Evolutionary conservation across 495 filamentous ascomycete species (phyloP).

Genomic region (Parathielavia appendiculata): DNA sequence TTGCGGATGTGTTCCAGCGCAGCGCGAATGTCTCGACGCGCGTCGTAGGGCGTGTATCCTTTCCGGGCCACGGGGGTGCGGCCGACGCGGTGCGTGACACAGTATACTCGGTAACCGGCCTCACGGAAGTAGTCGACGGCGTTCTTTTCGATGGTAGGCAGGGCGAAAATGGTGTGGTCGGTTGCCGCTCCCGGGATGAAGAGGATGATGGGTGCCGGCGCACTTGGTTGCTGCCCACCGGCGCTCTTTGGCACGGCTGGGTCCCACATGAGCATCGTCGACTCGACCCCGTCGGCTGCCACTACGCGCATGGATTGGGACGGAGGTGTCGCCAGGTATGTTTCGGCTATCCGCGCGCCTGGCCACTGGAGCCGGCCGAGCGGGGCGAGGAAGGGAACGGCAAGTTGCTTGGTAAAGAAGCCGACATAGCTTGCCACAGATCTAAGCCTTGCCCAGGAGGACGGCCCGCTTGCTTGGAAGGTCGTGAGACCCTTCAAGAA

Average conservation of each 20-base stretch:
- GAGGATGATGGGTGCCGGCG: constrained; percentile 50
- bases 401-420: constrained; percentile 53
- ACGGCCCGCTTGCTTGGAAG: constrained; percentile 41
- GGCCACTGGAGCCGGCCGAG: constrained; percentile 46
- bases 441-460: too few species aligned
- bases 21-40: constrained; percentile 56
- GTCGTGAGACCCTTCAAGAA: constrained; percentile 55
- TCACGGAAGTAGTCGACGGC: constrained; percentile 59
- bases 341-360: constrained; percentile 37
- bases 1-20: constrained; percentile 52
- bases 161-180: constrained; percentile 58
- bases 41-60: constrained; percentile 56
- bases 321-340: constrained; percentile 40
- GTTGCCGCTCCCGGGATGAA: constrained; percentile 60
- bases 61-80: constrained; percentile 49
- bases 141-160: constrained; percentile 62
- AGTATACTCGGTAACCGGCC: constrained; percentile 54
- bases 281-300: constrained; percentile 50
- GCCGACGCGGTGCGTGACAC: constrained; percentile 57
- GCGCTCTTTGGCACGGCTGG: constrained; percentile 35
- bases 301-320: constrained; percentile 36
- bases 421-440: constrained; percentile 44
- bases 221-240: too few species aligned
- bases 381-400: constrained; percentile 51
- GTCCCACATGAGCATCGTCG: constrained; percentile 53